A percentile compares a stretch with the other conserved stretches of the same genome.
Evolutionary conservation across 345 rosid species (phyloP).

Genomic region (Salix arbutifolia): DNA sequence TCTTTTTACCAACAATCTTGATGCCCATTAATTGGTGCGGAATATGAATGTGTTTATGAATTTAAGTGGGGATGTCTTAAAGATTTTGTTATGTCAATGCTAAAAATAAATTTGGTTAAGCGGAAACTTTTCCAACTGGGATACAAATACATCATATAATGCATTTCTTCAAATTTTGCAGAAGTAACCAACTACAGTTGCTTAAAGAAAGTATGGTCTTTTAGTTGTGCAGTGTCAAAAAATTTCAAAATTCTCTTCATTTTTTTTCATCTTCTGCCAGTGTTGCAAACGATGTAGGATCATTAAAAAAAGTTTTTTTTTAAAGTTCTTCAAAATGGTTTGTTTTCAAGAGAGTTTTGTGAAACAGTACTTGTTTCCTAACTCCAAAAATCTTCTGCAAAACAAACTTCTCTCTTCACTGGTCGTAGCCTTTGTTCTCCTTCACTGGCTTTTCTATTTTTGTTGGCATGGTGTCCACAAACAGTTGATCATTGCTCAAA

Average conservation of each 20-base stretch:
- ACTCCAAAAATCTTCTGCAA: neutral
- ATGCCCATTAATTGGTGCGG: no score
- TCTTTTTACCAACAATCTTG: neutral
- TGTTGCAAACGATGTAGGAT: neutral
- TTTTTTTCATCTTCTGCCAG: neutral
- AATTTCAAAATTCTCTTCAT: no score
- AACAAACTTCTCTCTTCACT: neutral
- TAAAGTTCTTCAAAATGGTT: neutral
- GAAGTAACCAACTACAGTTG: no score
- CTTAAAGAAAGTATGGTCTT: neutral
- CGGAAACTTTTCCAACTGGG: neutral
- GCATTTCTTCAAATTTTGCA: no score
- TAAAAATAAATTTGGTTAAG: neutral
- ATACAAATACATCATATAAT: no score
- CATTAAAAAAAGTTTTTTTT: neutral
- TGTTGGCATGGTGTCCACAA: neutral
- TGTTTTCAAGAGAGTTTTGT: neutral
- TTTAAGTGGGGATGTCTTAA: no score
- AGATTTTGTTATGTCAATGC: neutral
- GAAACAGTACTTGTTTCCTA: neutral
- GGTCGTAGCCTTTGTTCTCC: neutral
- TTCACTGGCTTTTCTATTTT: neutral
- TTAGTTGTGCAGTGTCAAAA: no score
- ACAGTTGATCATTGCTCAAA: neutral
- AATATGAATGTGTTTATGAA: no score